phyloP scores from a whole-genome alignment of 140 eudicot species.

The Flaveria floridana region DNA sequence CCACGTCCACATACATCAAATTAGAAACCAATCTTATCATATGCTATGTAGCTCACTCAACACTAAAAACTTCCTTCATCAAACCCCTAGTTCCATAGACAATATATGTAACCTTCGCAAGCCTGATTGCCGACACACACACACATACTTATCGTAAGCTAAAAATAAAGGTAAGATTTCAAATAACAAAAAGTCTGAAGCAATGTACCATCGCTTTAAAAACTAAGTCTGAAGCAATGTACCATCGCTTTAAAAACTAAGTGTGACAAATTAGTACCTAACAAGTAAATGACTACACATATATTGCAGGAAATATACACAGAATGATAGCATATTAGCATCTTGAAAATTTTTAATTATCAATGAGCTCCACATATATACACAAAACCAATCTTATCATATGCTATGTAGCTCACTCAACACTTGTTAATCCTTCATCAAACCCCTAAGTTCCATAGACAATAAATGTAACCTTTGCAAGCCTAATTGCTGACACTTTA shows the following conservation, averaged over 20 bases:
- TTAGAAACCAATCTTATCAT: background rate
- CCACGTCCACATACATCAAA: background rate
- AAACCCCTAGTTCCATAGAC: background rate
- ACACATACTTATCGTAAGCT: too few relatives aligned
- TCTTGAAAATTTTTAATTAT: background rate
- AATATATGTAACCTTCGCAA: background rate
- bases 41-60: conserved; percentile 5
- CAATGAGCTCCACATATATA: background rate
- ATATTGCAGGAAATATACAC: background rate
- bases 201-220: too few relatives aligned
- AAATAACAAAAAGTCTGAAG: too few relatives aligned
- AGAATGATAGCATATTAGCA: background rate
- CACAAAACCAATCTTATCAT: background rate
- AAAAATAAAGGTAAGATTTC: too few relatives aligned
- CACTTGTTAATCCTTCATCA: background rate
- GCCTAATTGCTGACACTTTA: background rate
- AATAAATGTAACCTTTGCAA: background rate
- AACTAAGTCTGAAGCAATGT: too few relatives aligned
- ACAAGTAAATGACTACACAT: too few relatives aligned
- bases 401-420: background rate
- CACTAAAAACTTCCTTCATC: background rate
- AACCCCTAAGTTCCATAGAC: background rate
- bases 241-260: too few relatives aligned
- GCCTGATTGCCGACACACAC: background rate
- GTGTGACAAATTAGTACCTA: too few relatives aligned